phyloP scores from a whole-genome alignment of 1,284 basidiomycete genomes.

The Macrocystidia cucumis region DNA sequence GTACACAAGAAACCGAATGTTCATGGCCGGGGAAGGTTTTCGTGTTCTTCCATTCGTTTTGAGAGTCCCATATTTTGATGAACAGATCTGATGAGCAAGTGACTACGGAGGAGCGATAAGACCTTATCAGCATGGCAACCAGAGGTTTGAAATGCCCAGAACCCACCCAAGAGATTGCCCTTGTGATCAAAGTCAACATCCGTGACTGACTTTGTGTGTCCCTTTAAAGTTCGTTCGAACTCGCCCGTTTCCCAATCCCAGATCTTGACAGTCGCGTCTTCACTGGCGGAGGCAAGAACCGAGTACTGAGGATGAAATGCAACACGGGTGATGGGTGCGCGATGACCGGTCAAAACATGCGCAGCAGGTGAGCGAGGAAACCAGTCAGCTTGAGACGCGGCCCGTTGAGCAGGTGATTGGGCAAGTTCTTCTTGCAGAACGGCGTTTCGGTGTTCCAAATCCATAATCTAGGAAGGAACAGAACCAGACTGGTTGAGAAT shows the following conservation, averaged over 20 bases:
- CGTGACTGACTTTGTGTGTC: conserved; percentile 84
- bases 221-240: conserved; percentile 86
- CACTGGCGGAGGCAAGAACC: conserved; percentile 77
- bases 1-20: conserved; percentile 80
- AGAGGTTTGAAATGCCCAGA: too few relatives aligned
- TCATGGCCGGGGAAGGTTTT: conserved; percentile 89
- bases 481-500: neutral
- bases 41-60: conserved; percentile 84
- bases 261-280: conserved; percentile 85
- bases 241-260: conserved; percentile 97
- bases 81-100: conserved; percentile 88
- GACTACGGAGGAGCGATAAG: conserved; percentile 33
- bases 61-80: conserved; percentile 88
- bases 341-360: conserved; percentile 77
- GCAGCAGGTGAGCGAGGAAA: conserved; percentile 75
- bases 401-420: conserved; percentile 48
- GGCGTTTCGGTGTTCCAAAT: conserved; percentile 75
- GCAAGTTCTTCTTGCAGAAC: conserved; percentile 74
- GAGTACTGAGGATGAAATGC: conserved; percentile 88
- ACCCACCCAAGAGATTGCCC: conserved; percentile 72
- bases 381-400: conserved; percentile 66
- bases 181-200: conserved; percentile 87
- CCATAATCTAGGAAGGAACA: conserved; percentile 61
- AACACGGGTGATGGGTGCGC: conserved; percentile 70
- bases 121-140: too few relatives aligned